Conservation (phyloP, 257 asterid genomes). For the Datura wrightii region DNA sequence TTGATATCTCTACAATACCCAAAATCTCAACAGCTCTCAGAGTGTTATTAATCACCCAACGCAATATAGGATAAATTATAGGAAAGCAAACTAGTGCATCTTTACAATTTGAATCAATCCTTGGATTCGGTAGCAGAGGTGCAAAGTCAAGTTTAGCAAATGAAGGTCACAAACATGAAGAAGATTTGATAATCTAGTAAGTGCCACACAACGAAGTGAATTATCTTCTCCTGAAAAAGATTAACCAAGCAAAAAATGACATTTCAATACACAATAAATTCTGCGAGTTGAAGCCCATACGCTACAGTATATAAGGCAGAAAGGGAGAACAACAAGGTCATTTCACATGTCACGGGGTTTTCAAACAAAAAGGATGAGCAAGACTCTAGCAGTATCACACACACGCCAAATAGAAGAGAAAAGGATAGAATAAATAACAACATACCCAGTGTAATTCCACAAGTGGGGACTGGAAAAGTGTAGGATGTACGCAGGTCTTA, state of each 20-base stretch:
- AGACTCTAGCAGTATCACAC: not conserved
- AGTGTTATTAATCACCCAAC: too few species aligned
- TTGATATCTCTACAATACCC: too few species aligned
- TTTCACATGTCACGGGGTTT: constrained; percentile 27
- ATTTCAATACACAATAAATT: not conserved
- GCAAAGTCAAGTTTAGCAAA: constrained; percentile 8
- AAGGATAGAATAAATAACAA: not conserved
- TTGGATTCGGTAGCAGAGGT: not conserved
- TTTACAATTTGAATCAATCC: not conserved
- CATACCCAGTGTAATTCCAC: too few species aligned
- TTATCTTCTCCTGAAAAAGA: constrained; percentile 5
- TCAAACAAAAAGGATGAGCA: constrained; percentile 27
- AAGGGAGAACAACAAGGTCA: constrained; percentile 20
- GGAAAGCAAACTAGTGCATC: not conserved
- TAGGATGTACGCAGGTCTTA: too few species aligned
- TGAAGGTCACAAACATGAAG: not conserved
- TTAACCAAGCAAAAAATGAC: constrained; percentile 21
- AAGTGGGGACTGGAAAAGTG: too few species aligned
- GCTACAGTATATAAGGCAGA: constrained; percentile 14
- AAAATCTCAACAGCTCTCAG: too few species aligned
- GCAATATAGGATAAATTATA: not conserved
- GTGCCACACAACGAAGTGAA: not conserved
- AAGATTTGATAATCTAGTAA: constrained; percentile 4
- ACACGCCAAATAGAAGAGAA: not conserved
- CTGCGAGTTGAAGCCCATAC: constrained; percentile 11